These are phyloP conservation scores for Salvia splendens DNA, from an alignment of 257 asterid species.

Conservation along the genomic window DNA sequence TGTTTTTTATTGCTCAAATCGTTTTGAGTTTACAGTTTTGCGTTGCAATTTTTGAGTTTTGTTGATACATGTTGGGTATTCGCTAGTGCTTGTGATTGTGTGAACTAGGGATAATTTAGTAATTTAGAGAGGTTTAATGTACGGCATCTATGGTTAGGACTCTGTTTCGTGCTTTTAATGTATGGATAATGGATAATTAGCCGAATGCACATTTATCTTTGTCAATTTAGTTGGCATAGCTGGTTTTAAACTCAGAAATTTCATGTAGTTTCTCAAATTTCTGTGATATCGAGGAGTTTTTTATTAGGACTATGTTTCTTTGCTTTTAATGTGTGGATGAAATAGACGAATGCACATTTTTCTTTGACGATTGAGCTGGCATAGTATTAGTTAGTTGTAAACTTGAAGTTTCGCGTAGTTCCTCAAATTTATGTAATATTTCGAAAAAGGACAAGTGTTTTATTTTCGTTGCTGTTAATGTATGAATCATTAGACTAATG, in stretches of 20 bases:
- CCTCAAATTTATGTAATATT: not conserved
- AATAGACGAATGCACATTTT: too few species aligned
- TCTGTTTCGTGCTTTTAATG: constrained; percentile 4
- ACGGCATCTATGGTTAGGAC: constrained; percentile 1
- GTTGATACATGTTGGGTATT: not conserved
- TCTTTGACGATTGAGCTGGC: too few species aligned
- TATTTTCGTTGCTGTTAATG: too few species aligned
- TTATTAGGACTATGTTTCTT: too few species aligned
- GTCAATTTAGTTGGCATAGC: constrained; percentile 6
- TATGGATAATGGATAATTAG: not conserved
- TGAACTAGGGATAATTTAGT: not conserved
- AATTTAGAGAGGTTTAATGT: constrained; percentile 27
- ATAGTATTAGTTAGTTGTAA: too few species aligned
- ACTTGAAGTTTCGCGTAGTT: too few species aligned
- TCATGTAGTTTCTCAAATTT: constrained; percentile 1
- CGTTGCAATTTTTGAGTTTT: not conserved
- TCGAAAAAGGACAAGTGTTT: not conserved
- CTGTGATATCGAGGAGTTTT: not conserved
- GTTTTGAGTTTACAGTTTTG: constrained; percentile 9
- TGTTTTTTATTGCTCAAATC: not conserved
- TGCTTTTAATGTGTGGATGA: too few species aligned
- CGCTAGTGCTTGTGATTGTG: constrained; percentile 4
- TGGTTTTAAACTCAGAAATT: constrained; percentile 1
- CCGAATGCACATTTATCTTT: constrained; percentile 1
- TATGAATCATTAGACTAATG: too few species aligned